Evolutionary conservation across 2,329 filamentous ascomycete genomes (phyloP).

Genomic region (Penicillium expansum): DNA sequence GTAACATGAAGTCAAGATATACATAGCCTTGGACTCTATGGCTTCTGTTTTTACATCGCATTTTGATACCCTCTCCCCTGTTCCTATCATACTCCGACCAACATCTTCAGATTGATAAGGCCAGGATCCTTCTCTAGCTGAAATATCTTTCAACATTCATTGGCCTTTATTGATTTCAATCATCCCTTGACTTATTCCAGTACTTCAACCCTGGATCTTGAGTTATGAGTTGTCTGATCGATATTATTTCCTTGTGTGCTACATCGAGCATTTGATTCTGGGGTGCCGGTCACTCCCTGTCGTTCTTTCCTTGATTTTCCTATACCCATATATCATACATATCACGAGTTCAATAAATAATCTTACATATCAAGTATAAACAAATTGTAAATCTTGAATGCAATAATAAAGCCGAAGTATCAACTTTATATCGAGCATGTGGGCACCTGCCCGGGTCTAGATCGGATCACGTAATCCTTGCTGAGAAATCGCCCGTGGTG

Average conservation of each 20-base stretch:
- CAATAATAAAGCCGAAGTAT: not conserved
- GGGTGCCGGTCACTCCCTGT: conserved; percentile 2
- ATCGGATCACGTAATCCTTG: conserved; percentile 15
- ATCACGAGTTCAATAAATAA: not conserved
- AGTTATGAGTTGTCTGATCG: not conserved
- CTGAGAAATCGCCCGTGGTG: conserved; percentile 7
- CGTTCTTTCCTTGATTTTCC: conserved; percentile 3
- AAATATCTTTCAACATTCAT: not conserved
- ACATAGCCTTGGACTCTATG: not conserved
- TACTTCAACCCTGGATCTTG: conserved; percentile 3
- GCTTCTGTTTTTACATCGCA: not conserved
- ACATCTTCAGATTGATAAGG: conserved; percentile 8
- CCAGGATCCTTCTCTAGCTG: not conserved
- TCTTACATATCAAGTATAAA: not conserved
- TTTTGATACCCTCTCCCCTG: not conserved
- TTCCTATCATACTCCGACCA: not conserved
- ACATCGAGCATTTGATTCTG: not conserved
- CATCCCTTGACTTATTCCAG: not conserved
- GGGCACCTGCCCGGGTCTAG: not conserved
- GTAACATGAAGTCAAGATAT: not conserved
- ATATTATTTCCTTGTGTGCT: not conserved
- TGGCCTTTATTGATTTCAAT: not conserved
- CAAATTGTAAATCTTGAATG: not conserved
- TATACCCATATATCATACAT: not conserved
- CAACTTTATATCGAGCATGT: not conserved